Evolutionary conservation across 768 basidiomycete species (phyloP), one percentile per base, ranked within the genome.

Genomic region (Daedaleopsis sinensis): DNA sequence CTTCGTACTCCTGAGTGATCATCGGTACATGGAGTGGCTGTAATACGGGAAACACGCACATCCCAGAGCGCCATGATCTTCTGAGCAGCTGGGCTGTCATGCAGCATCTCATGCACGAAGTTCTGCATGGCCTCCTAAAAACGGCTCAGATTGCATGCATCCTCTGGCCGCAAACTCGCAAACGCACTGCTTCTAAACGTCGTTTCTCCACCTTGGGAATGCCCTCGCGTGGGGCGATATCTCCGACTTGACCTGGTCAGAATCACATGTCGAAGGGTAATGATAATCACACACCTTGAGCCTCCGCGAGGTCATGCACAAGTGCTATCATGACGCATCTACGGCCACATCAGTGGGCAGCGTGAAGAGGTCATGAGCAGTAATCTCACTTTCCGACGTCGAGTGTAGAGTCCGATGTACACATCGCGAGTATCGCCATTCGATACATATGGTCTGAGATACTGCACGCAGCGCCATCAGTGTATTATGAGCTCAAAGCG

Each of bases 381-480:
- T 8, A 56, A 37, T 70, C 84, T 54, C 61, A 93, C 93, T 89
- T 90, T 68, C 90, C 73, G 27, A 91, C 73, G 72, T 93, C 90
- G 9, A 94, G 81, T 0, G 78, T 80, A n/a, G 75, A 53, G 68
- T 93, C 93, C 0, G 93, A 88, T 6, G 86, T 83, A 62, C 94
- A 90, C 86, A 99, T 89, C 5, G 94, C 89, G 46, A 98, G 82
- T n/a, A 98, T 72, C 1, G 94, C 90, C 96, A 99, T 98, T 50
- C 96, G 81, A 72, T 94, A 93, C 96, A 97, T 98, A 69, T 98
- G 96, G 73, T 98, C 96, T 9, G 94, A 88, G 64, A 98, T 96
- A 65, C 91, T 94, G 61, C 19, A 24, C 24, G 13, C 5, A 3
- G 37, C 38, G 6, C 38, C 44, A 18, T 38, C 24, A 21, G 18